Conservation (phyloP, 2,329 filamentous ascomycete genomes). For the Zasmidium citrigriseum region DNA sequence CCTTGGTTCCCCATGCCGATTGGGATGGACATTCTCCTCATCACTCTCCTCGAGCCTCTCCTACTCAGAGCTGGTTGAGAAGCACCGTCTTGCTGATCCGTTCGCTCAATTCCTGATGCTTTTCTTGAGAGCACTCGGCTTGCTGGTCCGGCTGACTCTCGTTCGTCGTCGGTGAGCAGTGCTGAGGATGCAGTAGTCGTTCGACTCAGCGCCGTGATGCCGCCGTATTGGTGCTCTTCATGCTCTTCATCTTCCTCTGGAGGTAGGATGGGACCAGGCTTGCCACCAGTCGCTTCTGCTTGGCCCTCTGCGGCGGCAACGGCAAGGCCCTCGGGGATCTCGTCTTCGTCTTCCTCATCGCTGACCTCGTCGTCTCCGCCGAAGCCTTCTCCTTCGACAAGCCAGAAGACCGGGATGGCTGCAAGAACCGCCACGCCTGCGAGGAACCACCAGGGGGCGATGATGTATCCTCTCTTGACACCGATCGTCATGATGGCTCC, state of each 20-base stretch:
- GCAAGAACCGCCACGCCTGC: constrained; percentile 63
- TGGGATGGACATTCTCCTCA: constrained; percentile 44
- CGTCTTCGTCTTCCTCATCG: constrained; percentile 37
- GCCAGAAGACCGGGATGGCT: constrained; percentile 68
- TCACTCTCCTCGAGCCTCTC: constrained; percentile 33
- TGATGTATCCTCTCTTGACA: constrained; percentile 71
- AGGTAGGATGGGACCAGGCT: constrained; percentile 15
- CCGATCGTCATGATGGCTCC: constrained; percentile 76
- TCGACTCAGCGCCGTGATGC: constrained; percentile 33
- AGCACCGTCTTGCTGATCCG: constrained; percentile 2
- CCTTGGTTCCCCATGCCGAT: constrained; percentile 47
- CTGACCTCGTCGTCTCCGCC: constrained; percentile 42
- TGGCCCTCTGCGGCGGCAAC: constrained; percentile 23
- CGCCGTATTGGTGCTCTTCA: constrained; percentile 38
- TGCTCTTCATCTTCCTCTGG: constrained; percentile 34
- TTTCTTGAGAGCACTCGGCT: constrained; percentile 12
- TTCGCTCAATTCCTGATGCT: constrained; percentile 15
- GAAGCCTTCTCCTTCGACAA: constrained; percentile 73
- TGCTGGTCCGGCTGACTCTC: constrained; percentile 17
- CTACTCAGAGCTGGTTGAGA: constrained; percentile 20
- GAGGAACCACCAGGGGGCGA: constrained; percentile 82
- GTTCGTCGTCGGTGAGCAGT: constrained; percentile 24
- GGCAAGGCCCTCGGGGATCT: constrained; percentile 20
- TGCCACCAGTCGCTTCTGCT: constrained; percentile 24
- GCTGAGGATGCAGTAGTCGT: constrained; percentile 33